Base-by-base conservation (phyloP, 805 yeast species). In the Candida chilensis region DNA sequence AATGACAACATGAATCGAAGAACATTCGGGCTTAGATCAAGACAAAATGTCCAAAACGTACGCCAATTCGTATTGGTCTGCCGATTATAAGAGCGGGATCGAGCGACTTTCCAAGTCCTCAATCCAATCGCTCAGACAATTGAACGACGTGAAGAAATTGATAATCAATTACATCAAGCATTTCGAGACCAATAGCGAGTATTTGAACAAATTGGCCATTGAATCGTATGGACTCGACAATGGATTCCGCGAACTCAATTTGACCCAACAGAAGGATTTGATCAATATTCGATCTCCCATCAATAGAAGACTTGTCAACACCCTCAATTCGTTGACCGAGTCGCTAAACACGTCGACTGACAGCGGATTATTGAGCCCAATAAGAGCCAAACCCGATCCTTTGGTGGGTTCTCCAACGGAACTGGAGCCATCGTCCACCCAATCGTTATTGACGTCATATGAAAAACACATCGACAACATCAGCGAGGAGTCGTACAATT, bases 31-130 rank as follows among this genome's bases (percentile, higher is more conserved):
- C n/a, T n/a, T n/a, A n/a, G n/a, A n/a, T n/a, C n/a, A n/a, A n/a
- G n/a, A n/a, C n/a, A n/a, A n/a, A 22, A 25, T 25, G 27, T 16
- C 18, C 6, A 25, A 15, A 13, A 10, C 18, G 27, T 60, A 55
- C 37, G 50, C 63, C 30, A 60, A 62, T 37, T 18, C 44, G 24
- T 63, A 55, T 44, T 63, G 68, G 67, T 53, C 66, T 3, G 38
- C 66, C 2, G 69, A 63, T 44, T 59, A 56, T 30, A 44, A 41
- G 20, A 38, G 60, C 4, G 64, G 67, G 4, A 51, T 62, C 13
- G 56, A 52, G 20, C 40, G 36, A 24, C 38, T 63, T 15, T 38
- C 46, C 11, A 31, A 34, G 6, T 67, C 60, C 38, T 47, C 55
- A 26, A 33, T 37, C 8, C 41, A 48, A 17, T 58, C 67, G 5